Conservation (phyloP, 169 alveolate genomes). For the Plasmodium vivax region DNA sequence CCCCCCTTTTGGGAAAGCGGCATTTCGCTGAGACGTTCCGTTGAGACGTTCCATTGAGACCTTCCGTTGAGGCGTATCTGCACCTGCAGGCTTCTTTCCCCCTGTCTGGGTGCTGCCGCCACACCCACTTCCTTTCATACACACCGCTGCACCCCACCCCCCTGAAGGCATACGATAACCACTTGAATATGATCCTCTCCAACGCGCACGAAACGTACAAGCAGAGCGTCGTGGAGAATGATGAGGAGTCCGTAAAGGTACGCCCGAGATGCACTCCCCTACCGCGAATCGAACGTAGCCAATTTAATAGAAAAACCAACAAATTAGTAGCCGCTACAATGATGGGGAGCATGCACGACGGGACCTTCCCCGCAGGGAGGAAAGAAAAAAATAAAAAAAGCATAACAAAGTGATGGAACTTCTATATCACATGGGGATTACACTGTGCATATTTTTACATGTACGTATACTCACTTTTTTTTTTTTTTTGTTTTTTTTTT, state of each 20-base stretch:
- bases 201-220: constrained; percentile 89
- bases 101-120: background rate
- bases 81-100: background rate
- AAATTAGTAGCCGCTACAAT: background rate
- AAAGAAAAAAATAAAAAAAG: background rate
- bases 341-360: background rate
- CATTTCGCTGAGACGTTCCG: background rate
- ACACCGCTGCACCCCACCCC: background rate
- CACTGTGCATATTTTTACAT: constrained; percentile 64
- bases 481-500: background rate
- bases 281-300: background rate
- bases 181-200: constrained; percentile 92
- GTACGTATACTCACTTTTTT: background rate
- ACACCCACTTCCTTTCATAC: background rate
- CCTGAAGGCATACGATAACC: constrained; percentile 92
- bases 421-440: background rate
- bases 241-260: constrained; percentile 62
- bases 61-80: background rate
- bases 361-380: background rate
- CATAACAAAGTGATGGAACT: background rate
- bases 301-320: background rate
- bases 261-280: constrained; percentile 46
- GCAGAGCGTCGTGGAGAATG: constrained; percentile 26
- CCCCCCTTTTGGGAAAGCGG: background rate
- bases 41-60: background rate